Conservation (phyloP, 176 grass and related monocot species). For the Themeda triandra region DNA sequence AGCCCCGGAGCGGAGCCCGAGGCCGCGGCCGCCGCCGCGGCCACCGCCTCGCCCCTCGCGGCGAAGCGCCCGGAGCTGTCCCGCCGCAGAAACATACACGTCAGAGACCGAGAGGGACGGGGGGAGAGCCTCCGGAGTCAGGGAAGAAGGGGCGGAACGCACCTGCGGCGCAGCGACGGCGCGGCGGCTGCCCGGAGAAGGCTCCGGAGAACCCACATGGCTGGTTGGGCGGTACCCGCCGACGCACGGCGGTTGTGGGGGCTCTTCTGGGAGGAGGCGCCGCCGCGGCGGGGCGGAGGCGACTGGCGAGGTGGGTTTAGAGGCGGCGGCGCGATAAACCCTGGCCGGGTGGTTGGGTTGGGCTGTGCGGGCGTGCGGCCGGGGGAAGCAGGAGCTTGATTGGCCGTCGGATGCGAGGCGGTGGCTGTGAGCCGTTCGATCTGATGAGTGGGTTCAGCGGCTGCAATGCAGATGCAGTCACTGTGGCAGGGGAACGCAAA, state of each 20-base stretch:
- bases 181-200: slow-evolving; percentile 18
- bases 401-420: slow-evolving; percentile 3
- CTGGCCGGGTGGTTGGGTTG: not conserved
- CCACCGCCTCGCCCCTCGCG: not conserved
- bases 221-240: not conserved
- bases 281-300: slow-evolving; percentile 6
- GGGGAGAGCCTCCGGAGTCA: not conserved
- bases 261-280: not conserved
- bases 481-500: not conserved
- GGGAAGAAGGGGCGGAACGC: not conserved
- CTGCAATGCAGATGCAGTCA: not conserved
- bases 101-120: not conserved
- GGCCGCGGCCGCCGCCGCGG: not conserved
- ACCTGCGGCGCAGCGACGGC: slow-evolving; percentile 30
- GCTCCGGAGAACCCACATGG: slow-evolving; percentile 39
- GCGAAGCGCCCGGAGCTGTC: slow-evolving; percentile 9
- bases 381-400: not conserved
- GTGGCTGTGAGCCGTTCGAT: not conserved
- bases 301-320: slow-evolving; percentile 35
- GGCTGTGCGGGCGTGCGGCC: too few relatives aligned
- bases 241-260: not conserved
- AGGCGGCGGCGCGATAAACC: slow-evolving; percentile 38
- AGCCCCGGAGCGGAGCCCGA: not conserved
- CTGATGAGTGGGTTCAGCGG: not conserved
- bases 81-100: not conserved